phyloP scores from a whole-genome alignment of 2,329 filamentous ascomycete genomes.

The Lachnellula cervina region DNA sequence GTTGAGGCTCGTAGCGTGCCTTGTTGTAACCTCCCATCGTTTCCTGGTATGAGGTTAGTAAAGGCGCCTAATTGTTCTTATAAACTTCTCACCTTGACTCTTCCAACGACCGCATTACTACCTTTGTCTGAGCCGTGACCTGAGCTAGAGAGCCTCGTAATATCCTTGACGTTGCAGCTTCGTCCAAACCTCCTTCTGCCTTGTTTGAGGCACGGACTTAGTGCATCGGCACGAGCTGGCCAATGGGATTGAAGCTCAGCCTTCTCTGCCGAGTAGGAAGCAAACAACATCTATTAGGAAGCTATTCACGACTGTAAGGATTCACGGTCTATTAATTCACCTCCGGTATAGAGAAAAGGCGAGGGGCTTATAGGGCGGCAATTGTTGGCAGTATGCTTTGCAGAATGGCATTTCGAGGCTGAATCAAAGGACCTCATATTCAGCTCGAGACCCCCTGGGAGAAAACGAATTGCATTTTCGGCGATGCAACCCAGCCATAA shows the following conservation, averaged over 20 bases:
- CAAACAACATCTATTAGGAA: background rate
- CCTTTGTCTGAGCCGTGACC: constrained; percentile 4
- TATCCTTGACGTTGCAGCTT: background rate
- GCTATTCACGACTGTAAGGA: background rate
- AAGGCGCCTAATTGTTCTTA: background rate
- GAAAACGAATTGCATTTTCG: background rate
- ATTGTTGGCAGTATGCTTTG: background rate
- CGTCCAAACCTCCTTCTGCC: background rate
- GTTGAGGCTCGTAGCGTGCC: constrained; percentile 51
- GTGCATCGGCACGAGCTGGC: background rate
- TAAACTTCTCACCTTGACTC: constrained; percentile 43
- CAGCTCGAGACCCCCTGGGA: background rate
- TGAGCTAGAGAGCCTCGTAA: background rate
- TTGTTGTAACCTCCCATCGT: constrained; percentile 63
- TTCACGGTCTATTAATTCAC: background rate
- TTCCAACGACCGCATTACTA: constrained; percentile 49
- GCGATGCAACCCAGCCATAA: background rate
- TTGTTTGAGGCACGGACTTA: background rate
- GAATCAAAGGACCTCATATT: background rate
- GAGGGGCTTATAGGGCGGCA: background rate
- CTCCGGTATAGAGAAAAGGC: no score
- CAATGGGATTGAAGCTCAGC: constrained; percentile 5
- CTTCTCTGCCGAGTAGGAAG: background rate
- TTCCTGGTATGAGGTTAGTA: constrained; percentile 42
- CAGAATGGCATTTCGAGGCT: background rate